phyloP scores from a whole-genome alignment of 352 stramenopile species.

The Globisporangium cylindrosporum region DNA sequence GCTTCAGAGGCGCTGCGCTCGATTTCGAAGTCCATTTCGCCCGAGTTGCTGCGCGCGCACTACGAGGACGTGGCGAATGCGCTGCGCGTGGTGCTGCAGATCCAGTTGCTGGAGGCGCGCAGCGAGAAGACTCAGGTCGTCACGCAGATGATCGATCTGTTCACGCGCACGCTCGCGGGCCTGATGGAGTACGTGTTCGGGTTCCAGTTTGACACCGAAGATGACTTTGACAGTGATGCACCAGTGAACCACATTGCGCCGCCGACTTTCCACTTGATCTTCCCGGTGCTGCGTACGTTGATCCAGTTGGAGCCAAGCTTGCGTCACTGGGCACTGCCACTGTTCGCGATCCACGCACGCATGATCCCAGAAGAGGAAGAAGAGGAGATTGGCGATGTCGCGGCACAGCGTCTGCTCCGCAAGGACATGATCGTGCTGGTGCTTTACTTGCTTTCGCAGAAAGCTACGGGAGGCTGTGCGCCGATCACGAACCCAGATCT shows the following conservation, averaged over 20 bases:
- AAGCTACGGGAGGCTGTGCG: conserved; percentile 39
- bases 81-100: conserved; percentile 49
- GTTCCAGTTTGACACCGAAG: conserved; percentile 77
- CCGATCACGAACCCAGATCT: conserved; percentile 72
- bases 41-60: conserved; percentile 56
- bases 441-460: conserved; percentile 58
- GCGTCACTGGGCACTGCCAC: conserved; percentile 63
- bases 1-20: conserved; percentile 35
- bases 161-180: conserved; percentile 52
- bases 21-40: conserved; percentile 61
- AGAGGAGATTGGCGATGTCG: conserved; percentile 83
- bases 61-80: conserved; percentile 62
- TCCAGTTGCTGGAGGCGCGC: conserved; percentile 35
- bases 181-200: conserved; percentile 82
- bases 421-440: conserved; percentile 72
- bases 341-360: conserved; percentile 75
- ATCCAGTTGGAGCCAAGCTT: conserved; percentile 48
- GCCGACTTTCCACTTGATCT: conserved; percentile 76
- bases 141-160: conserved; percentile 40
- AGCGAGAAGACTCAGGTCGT: conserved; percentile 41
- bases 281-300: conserved; percentile 63
- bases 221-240: conserved; percentile 65
- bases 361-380: conserved; percentile 89
- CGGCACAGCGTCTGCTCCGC: conserved; percentile 66
- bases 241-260: conserved; percentile 67